A percentile compares a stretch with the other conserved stretches of the same genome.
These are phyloP conservation scores for Sclerotinia sclerotiorum DNA, from an alignment of 2,329 filamentous ascomycete genomes.

Conservation along the genomic window DNA sequence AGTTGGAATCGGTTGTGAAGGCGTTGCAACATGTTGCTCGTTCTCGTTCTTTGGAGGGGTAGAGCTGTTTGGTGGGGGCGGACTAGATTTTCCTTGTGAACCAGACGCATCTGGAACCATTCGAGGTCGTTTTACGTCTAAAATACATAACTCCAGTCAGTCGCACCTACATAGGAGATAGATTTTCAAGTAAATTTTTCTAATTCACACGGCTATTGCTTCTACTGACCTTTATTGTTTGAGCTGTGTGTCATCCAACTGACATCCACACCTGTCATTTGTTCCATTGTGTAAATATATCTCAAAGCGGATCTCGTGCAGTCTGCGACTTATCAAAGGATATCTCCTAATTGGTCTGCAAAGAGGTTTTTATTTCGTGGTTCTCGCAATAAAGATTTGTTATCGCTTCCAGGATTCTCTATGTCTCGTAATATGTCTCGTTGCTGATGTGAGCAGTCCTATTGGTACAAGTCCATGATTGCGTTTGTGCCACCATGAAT, in stretches of 20 bases:
- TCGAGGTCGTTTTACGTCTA: conserved; percentile 20
- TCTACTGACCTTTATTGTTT: conserved; percentile 37
- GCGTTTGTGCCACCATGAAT: conserved; percentile 22
- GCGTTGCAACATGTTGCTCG: not conserved
- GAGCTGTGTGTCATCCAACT: conserved; percentile 40
- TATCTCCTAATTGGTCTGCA: not conserved
- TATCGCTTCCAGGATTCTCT: not conserved
- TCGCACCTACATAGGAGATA: not conserved
- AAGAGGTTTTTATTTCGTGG: not conserved
- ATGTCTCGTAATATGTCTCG: conserved; percentile 12
- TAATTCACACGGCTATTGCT: conserved; percentile 33
- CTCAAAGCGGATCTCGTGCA: not conserved
- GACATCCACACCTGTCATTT: conserved; percentile 40
- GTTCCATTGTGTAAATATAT: conserved; percentile 36
- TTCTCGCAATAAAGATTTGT: conserved; percentile 15
- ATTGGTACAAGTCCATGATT: conserved; percentile 21
- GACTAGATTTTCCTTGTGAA: conserved; percentile 7
- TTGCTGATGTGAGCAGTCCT: conserved; percentile 24
- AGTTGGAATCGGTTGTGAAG: conserved; percentile 19
- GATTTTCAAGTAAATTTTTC: conserved; percentile 22
- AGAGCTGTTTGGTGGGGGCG: conserved; percentile 9
- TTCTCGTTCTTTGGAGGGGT: conserved; percentile 16
- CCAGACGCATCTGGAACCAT: conserved; percentile 8
- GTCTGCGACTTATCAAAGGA: not conserved
- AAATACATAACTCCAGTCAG: conserved; percentile 4